Evolutionary conservation across 805 yeast species (phyloP).

Genomic region (Ogataea chonburiensis): DNA sequence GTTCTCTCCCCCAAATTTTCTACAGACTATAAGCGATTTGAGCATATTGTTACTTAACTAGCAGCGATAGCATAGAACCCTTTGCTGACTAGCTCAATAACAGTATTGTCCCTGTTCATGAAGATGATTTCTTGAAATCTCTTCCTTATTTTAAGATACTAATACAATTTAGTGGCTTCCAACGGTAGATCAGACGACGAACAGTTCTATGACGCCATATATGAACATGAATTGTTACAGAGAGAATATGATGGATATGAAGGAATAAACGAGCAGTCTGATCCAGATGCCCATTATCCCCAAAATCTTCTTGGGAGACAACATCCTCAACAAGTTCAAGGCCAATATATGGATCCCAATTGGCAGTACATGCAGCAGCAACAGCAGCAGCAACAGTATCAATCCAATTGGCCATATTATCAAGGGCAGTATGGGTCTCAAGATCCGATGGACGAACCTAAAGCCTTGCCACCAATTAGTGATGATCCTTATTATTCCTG

Average conservation of each 20-base stretch:
- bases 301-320: slow-evolving; percentile 14
- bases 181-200: slow-evolving; percentile 13
- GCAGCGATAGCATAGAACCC: too few species aligned
- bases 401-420: slow-evolving; percentile 12
- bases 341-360: slow-evolving; percentile 15
- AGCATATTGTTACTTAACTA: not conserved
- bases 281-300: slow-evolving; percentile 15
- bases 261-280: slow-evolving; percentile 12
- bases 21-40: not conserved
- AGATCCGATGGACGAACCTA: slow-evolving; percentile 17
- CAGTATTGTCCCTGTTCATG: slow-evolving; percentile 8
- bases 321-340: slow-evolving; percentile 8
- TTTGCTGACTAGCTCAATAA: too few species aligned
- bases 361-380: slow-evolving; percentile 21
- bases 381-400: slow-evolving; percentile 15
- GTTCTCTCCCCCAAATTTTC: slow-evolving; percentile 1
- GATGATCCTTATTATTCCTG: slow-evolving; percentile 53
- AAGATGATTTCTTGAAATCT: not conserved
- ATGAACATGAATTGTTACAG: slow-evolving; percentile 12
- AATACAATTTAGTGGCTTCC: slow-evolving; percentile 15
- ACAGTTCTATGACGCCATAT: slow-evolving; percentile 15
- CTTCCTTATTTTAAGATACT: slow-evolving; percentile 8
- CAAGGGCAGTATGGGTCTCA: slow-evolving; percentile 10
- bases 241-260: slow-evolving; percentile 10
- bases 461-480: slow-evolving; percentile 17